Percentiles rank a stretch among this genome's conserved stretches.
Evolutionary conservation across 75 land plant genomes (phyloP).

Genomic region (Sequoiadendron giganteum): DNA sequence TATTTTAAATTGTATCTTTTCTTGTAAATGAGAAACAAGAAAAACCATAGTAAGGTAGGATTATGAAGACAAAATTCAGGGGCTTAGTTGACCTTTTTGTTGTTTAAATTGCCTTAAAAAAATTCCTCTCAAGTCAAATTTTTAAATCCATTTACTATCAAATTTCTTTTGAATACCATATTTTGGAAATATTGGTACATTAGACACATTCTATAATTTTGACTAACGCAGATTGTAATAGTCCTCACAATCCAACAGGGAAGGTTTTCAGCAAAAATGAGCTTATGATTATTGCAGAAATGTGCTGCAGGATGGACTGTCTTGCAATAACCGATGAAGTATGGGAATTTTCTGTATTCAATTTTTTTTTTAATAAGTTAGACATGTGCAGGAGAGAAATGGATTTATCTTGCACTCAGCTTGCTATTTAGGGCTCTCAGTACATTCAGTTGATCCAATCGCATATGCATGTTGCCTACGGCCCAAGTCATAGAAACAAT

Average conservation of each 20-base stretch:
- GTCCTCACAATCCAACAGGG: conserved; percentile 99
- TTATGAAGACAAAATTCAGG: neutral
- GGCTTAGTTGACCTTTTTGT: neutral
- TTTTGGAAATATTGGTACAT: neutral
- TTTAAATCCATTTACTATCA: neutral
- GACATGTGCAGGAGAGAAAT: neutral
- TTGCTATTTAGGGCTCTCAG: neutral
- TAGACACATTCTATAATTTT: conserved; percentile 8
- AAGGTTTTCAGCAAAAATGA: conserved; percentile 73
- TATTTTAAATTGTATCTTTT: neutral
- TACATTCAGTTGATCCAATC: neutral
- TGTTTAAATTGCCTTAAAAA: neutral
- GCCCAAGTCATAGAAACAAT: neutral
- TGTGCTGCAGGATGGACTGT: conserved; percentile 62
- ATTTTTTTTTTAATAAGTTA: neutral
- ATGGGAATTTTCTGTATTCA: conserved; percentile 12
- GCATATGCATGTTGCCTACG: neutral
- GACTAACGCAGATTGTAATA: conserved; percentile 23
- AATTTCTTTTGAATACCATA: neutral
- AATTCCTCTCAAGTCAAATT: neutral
- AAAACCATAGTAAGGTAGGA: neutral
- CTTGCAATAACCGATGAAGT: conserved; percentile 98
- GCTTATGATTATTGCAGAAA: conserved; percentile 70
- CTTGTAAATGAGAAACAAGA: neutral
- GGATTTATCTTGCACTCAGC: neutral